Conservation (phyloP, 1,284 basidiomycete genomes). For the Rhizoctonia solani region DNA sequence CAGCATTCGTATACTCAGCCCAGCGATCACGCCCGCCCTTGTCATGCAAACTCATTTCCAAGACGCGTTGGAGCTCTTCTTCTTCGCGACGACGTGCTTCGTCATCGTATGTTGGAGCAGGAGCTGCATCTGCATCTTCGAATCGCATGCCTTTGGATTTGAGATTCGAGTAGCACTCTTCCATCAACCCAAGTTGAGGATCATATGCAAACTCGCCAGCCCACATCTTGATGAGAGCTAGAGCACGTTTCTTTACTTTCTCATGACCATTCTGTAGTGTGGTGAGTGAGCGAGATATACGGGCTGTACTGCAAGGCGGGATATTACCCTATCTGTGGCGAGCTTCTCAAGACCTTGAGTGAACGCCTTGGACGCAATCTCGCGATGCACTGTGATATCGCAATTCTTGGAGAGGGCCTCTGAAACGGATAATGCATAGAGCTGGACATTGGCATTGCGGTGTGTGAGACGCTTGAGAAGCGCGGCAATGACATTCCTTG, state of each 20-base stretch:
- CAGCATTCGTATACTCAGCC: constrained; percentile 45
- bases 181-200: constrained; percentile 84
- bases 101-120: constrained; percentile 73
- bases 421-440: constrained; percentile 86
- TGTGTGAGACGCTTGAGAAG: constrained; percentile 90
- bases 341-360: constrained; percentile 86
- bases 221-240: constrained; percentile 83
- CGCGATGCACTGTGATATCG: constrained; percentile 76
- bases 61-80: constrained; percentile 86
- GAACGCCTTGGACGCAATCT: constrained; percentile 89
- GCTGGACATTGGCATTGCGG: constrained; percentile 94
- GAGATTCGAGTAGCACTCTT: constrained; percentile 83
- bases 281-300: neutral
- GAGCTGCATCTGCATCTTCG: constrained; percentile 63
- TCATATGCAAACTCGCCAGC: constrained; percentile 82
- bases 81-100: constrained; percentile 83
- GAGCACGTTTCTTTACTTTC: constrained; percentile 78
- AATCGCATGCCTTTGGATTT: constrained; percentile 83
- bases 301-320: neutral
- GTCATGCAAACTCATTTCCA: constrained; percentile 88
- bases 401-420: constrained; percentile 94
- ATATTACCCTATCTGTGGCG: constrained; percentile 81
- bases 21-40: constrained; percentile 74
- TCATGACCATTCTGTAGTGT: constrained; percentile 77
- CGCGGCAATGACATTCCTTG: constrained; percentile 82